Conservation (phyloP, 257 asterid genomes). For the Fraxinus americana region DNA sequence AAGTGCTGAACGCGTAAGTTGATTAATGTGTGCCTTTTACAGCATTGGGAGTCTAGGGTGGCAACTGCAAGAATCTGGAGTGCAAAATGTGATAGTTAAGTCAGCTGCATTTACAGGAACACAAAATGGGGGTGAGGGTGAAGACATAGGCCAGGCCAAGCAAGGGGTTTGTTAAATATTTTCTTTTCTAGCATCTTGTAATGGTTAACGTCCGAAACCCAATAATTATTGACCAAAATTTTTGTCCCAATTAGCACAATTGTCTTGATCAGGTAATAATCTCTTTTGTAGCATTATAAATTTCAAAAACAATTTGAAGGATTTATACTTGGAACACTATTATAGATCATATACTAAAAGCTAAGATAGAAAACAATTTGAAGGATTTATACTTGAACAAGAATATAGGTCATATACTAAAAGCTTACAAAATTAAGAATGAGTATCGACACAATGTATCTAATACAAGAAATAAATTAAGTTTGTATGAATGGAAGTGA, state of each 20-base stretch:
- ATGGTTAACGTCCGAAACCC: constrained; percentile 62
- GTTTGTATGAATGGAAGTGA: too few relatives aligned
- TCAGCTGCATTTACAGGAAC: constrained; percentile 46
- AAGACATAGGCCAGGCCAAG: constrained; percentile 72
- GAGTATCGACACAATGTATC: too few relatives aligned
- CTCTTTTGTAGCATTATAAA: too few relatives aligned
- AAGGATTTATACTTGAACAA: too few relatives aligned
- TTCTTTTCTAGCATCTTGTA: constrained; percentile 38
- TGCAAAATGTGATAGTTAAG: too few relatives aligned
- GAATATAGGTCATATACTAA: too few relatives aligned
- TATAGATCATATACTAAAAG: too few relatives aligned
- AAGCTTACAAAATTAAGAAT: too few relatives aligned
- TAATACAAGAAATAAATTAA: too few relatives aligned
- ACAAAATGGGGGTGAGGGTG: constrained; percentile 55
- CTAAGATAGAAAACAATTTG: too few relatives aligned
- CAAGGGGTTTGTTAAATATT: constrained; percentile 46
- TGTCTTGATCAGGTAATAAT: constrained; percentile 53
- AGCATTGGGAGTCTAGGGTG: constrained; percentile 71
- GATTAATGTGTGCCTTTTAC: neutral
- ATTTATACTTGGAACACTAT: too few relatives aligned
- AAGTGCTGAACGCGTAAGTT: neutral
- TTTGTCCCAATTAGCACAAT: constrained; percentile 40
- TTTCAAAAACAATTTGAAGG: too few relatives aligned
- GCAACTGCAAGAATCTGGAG: constrained; percentile 54
- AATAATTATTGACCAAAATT: constrained; percentile 57